Conservation (phyloP, 129 eudicot genomes). For the Rutidosis leptorrhynchoides region DNA sequence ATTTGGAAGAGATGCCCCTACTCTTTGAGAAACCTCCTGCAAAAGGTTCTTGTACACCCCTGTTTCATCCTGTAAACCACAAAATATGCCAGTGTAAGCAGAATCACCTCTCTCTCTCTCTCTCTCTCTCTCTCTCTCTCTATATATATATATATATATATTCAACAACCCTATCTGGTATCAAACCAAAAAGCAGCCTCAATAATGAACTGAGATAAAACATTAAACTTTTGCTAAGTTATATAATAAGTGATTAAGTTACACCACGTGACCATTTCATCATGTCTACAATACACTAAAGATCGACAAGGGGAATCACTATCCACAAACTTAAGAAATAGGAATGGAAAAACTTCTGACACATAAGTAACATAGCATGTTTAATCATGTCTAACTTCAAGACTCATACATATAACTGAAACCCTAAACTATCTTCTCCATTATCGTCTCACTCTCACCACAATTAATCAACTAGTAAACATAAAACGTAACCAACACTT, state of each 20-base stretch:
- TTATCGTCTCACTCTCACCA: not conserved
- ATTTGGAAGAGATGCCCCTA: conserved; percentile 77
- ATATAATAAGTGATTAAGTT: too few species aligned
- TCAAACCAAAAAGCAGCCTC: too few species aligned
- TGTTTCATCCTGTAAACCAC: conserved; percentile 69
- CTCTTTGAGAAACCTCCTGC: conserved; percentile 97
- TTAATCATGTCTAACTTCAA: not conserved
- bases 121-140: too few species aligned
- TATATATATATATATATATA: too few species aligned
- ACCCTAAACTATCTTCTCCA: not conserved
- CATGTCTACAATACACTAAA: not conserved
- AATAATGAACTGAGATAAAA: not conserved
- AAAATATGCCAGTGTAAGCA: conserved; percentile 5
- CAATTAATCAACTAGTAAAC: not conserved
- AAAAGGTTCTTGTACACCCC: conserved; percentile 94
- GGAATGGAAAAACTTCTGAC: too few species aligned
- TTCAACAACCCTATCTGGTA: too few species aligned
- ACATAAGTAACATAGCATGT: too few species aligned
- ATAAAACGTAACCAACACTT: too few species aligned
- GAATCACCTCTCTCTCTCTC: not conserved
- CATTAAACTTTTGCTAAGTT: not conserved
- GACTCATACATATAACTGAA: not conserved
- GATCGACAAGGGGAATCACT: not conserved
- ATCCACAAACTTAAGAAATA: not conserved
- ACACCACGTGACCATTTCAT: not conserved